Base-by-base conservation (phyloP, 2,329 filamentous ascomycete genomes). In the Fusarium succisae region DNA sequence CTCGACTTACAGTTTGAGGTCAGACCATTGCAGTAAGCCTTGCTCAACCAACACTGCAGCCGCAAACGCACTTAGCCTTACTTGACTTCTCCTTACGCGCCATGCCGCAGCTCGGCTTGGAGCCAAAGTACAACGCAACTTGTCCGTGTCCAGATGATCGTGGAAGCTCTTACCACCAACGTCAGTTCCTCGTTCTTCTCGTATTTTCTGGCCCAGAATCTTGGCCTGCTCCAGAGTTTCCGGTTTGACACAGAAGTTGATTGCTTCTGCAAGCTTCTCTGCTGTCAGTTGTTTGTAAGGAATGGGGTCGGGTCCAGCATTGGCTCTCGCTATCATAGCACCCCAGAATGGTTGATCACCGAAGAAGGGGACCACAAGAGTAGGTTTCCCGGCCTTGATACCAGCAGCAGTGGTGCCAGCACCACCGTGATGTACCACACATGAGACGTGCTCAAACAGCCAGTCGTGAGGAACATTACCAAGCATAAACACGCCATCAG, bases 381-480 rank as follows among this genome's bases (percentile, higher is more conserved):
- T 97, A 5, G 94, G 94, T 61, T 91, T 91, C 30, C 94, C 94
- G 3, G 91, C 89, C 24, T 92, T 89, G 69, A 97, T 93, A n/a
- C 94, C 94, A 2, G 94, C 93, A 3, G 94, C 94, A 4, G 94
- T 97, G 6, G 94, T 98, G 24, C 94, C 94, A 14, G 94, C 94
- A 66, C 95, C 94, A 28, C 94, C 95, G 72, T 97, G 94, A 79
- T 97, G 95, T 10, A 96, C 92, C 3, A 97, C 94, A 48, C 91
- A 92, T 2, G 93, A 92, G 2, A 97, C 94, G 43, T 88, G 91
- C 72, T 94, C 87, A 81, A 97, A 97, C 0, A 97, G 84, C 94
- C 94, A 97, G 82, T 97, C 95, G 72, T 97, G 95, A 3, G 94
- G 94, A 50, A 92, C 91, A 77, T 96, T 96, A 17, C 93, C 94